Evolutionary conservation across 306 rosid genomes (phyloP).

Genomic region (Malus domestica): ASM211411v1 NC_041801.1:4029501-4030000

Average conservation of each 20-base stretch:
- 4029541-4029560: no score
- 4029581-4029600: no score
- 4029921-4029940: neutral
- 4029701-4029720: neutral
- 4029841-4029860: no score
- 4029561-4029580: no score
- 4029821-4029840: neutral
- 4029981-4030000: neutral
- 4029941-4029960: neutral
- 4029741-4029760: neutral
- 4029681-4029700: no score
- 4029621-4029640: no score
- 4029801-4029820: neutral
- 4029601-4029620: no score
- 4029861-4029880: no score
- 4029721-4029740: neutral
- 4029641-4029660: no score
- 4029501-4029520: no score
- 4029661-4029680: no score
- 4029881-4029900: neutral
- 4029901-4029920: neutral
- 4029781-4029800: neutral
- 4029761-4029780: neutral
- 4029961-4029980: neutral
- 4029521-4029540: no score